Evolutionary conservation across 2,329 filamentous ascomycete species (phyloP).

Genomic region (Phialophora chinensis): DNA sequence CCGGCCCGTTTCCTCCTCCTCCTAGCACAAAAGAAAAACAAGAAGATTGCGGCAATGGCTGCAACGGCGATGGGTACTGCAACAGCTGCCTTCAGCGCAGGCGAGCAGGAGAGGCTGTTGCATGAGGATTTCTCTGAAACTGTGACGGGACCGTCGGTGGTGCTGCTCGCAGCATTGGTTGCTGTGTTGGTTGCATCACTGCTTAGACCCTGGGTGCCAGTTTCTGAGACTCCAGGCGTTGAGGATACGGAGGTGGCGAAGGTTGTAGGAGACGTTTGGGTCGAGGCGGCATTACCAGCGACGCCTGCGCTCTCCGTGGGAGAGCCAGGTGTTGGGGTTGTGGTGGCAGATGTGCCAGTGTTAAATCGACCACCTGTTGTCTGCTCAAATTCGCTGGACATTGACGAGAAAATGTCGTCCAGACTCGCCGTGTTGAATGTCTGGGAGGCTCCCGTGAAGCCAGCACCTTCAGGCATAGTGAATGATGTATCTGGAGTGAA

Average conservation of each 20-base stretch:
- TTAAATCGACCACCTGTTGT: constrained; percentile 2
- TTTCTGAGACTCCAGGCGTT: not conserved
- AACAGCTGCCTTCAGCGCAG: constrained; percentile 37
- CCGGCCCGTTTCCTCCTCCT: constrained; percentile 29
- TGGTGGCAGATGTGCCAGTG: constrained; percentile 7
- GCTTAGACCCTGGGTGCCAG: constrained; percentile 6
- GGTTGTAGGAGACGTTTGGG: constrained; percentile 27
- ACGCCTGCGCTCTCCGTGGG: constrained; percentile 4
- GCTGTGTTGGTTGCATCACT: constrained; percentile 21
- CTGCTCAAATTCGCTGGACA: constrained; percentile 22
- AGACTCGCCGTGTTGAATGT: constrained; percentile 18
- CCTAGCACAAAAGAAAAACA: constrained; percentile 36
- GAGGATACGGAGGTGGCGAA: constrained; percentile 22
- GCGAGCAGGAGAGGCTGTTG: constrained; percentile 36
- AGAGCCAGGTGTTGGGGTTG: not conserved
- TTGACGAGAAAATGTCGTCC: constrained; percentile 20
- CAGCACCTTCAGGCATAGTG: constrained; percentile 26
- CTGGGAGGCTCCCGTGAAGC: constrained; percentile 23
- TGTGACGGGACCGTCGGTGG: constrained; percentile 27
- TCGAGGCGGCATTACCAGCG: not conserved
- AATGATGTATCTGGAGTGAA: constrained; percentile 21
- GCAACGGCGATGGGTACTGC: constrained; percentile 38
- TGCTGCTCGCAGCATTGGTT: constrained; percentile 31
- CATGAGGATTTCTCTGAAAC: constrained; percentile 32
- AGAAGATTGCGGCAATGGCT: constrained; percentile 27